A percentile compares a stretch with the other conserved stretches of the same genome.
These are phyloP conservation scores for Sanghuangporus sanghuang DNA, from an alignment of 1,284 basidiomycete species.

Conservation along the genomic window DNA sequence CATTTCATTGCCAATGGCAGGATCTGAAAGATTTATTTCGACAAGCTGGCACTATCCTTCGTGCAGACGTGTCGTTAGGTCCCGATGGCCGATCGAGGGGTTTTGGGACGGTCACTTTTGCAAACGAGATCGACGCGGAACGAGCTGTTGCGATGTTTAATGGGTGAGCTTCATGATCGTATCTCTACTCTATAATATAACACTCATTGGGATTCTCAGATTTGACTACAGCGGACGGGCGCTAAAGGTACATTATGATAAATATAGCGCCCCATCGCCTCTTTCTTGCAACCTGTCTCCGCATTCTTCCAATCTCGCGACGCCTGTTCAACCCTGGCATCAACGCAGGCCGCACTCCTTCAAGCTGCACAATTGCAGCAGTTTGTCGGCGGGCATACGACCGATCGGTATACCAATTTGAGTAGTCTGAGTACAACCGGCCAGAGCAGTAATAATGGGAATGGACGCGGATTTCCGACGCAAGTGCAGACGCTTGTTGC, in stretches of 20 bases:
- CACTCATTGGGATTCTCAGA: conserved; percentile 31
- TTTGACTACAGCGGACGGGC: conserved; percentile 84
- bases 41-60: conserved; percentile 79
- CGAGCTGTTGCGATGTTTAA: conserved; percentile 84
- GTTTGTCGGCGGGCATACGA: conserved; percentile 4
- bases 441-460: background rate
- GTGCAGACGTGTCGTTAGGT: conserved; percentile 87
- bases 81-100: conserved; percentile 82
- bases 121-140: conserved; percentile 80
- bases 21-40: conserved; percentile 92
- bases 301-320: conserved; percentile 3
- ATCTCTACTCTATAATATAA: background rate
- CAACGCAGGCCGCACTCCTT: conserved; percentile 2
- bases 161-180: conserved; percentile 47
- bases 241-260: conserved; percentile 86
- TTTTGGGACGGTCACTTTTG: conserved; percentile 85
- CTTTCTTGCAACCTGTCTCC: background rate
- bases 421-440: background rate
- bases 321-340: conserved; percentile 7
- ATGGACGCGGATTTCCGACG: background rate
- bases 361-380: conserved; percentile 13
- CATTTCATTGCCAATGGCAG: conserved; percentile 97
- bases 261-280: conserved; percentile 42
- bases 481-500: background rate
- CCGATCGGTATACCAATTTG: background rate